Percentiles rank a stretch among this genome's conserved stretches.
Conservation (phyloP, 1,139 yeast genomes). For the Candida frijolesensis region DNA sequence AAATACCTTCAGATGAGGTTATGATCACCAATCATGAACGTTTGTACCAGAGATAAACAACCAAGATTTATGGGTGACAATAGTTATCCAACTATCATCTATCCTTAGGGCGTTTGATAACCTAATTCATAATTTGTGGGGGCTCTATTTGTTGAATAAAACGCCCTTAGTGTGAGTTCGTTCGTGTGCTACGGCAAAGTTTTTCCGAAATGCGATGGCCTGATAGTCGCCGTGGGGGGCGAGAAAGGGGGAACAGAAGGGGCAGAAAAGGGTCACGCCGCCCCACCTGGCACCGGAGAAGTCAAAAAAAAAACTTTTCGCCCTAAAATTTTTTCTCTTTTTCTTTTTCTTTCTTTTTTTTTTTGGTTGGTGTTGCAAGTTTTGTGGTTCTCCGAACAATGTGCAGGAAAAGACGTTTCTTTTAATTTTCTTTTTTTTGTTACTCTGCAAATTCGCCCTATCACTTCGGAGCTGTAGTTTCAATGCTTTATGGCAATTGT, state of each 20-base stretch:
- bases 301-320: not conserved
- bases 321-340: not conserved
- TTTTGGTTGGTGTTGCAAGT: not conserved
- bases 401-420: not conserved
- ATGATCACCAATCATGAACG: not conserved
- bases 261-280: too few relatives aligned
- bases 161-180: too few relatives aligned
- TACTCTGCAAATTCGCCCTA: not conserved
- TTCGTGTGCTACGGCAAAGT: too few relatives aligned
- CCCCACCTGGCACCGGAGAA: too few relatives aligned
- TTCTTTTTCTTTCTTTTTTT: not conserved
- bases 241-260: too few relatives aligned
- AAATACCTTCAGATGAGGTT: not conserved
- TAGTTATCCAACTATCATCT: too few relatives aligned
- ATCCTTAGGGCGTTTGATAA: too few relatives aligned
- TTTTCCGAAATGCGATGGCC: too few relatives aligned
- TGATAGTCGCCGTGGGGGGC: too few relatives aligned
- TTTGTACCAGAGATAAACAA: not conserved
- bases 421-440: not conserved
- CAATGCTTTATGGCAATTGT: not conserved
- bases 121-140: too few relatives aligned
- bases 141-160: too few relatives aligned
- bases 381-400: not conserved
- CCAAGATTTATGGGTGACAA: too few relatives aligned
- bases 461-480: not conserved